These are phyloP conservation scores for Penicillium hesseltinei DNA, from an alignment of 2,329 filamentous ascomycete species.

Conservation along the genomic window DNA sequence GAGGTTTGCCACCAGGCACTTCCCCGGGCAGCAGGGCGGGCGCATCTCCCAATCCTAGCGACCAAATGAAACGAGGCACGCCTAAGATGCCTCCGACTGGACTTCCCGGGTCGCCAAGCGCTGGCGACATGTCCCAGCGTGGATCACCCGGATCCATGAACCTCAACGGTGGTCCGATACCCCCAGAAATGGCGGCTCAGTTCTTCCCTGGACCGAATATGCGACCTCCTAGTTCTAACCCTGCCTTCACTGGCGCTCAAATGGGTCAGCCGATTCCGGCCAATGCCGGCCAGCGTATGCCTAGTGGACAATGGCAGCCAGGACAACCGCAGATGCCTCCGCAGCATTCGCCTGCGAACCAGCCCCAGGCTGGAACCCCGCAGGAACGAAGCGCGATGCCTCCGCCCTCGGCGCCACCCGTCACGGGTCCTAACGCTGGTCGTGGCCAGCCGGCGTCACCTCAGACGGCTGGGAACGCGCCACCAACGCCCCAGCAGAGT, in stretches of 20 bases:
- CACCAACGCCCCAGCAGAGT: constrained; percentile 61
- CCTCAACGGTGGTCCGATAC: constrained; percentile 53
- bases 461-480: constrained; percentile 48
- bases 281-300: constrained; percentile 40
- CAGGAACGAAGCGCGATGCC: constrained; percentile 57
- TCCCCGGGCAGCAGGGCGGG: constrained; percentile 58
- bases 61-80: constrained; percentile 62
- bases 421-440: constrained; percentile 39
- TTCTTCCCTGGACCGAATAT: constrained; percentile 54
- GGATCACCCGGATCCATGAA: constrained; percentile 60
- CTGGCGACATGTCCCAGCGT: constrained; percentile 57
- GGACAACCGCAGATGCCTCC: constrained; percentile 48
- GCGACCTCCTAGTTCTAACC: constrained; percentile 57
- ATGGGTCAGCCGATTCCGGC: constrained; percentile 47
- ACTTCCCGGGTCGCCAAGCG: constrained; percentile 57
- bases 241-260: constrained; percentile 43
- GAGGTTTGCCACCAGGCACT: constrained; percentile 53
- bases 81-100: constrained; percentile 59
- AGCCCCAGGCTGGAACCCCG: constrained; percentile 53
- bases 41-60: constrained; percentile 60
- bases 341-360: constrained; percentile 44
- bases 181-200: constrained; percentile 44
- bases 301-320: constrained; percentile 42
- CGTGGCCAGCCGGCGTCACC: constrained; percentile 46
- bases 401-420: constrained; percentile 48